Evolutionary conservation across 2,329 filamentous ascomycete species (phyloP).

Genomic region (Rosellinia necatrix): DNA sequence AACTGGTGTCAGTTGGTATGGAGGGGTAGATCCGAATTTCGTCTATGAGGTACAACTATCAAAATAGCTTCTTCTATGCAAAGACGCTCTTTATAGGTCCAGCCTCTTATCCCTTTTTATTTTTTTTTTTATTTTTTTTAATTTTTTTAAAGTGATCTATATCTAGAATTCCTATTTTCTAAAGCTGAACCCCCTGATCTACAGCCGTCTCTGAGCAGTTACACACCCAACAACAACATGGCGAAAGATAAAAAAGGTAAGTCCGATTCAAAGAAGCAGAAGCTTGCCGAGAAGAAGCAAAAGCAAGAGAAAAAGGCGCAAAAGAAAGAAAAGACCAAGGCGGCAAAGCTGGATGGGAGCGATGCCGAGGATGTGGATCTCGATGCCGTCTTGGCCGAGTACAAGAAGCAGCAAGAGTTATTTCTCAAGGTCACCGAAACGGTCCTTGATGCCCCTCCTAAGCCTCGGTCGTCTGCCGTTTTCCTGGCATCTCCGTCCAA

Average conservation of each 20-base stretch:
- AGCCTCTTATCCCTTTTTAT: no score
- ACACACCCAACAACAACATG: slow-evolving; percentile 40
- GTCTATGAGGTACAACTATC: background rate
- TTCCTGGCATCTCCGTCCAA: slow-evolving; percentile 85
- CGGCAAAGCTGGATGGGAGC: slow-evolving; percentile 75
- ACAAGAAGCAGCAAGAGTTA: slow-evolving; percentile 88
- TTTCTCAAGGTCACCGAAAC: slow-evolving; percentile 93
- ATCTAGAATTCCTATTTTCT: background rate
- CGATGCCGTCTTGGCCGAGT: slow-evolving; percentile 90
- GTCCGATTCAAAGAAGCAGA: slow-evolving; percentile 50
- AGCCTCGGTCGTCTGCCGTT: slow-evolving; percentile 77
- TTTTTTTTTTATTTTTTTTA: slow-evolving; percentile 2
- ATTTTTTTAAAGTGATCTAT: no score
- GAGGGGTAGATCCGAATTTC: slow-evolving; percentile 16
- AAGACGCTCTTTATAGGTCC: no score
- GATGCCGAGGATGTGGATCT: slow-evolving; percentile 93
- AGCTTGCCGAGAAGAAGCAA: slow-evolving; percentile 65
- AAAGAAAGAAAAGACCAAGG: slow-evolving; percentile 77
- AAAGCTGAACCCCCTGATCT: background rate
- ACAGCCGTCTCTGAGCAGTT: background rate
- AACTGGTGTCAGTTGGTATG: slow-evolving; percentile 22
- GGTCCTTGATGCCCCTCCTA: slow-evolving; percentile 71
- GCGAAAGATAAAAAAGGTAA: slow-evolving; percentile 52
- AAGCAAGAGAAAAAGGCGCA: slow-evolving; percentile 91
- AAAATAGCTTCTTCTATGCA: background rate